Conservation (phyloP, 208 protist genomes). For the Leishmania tarentolae region DNA sequence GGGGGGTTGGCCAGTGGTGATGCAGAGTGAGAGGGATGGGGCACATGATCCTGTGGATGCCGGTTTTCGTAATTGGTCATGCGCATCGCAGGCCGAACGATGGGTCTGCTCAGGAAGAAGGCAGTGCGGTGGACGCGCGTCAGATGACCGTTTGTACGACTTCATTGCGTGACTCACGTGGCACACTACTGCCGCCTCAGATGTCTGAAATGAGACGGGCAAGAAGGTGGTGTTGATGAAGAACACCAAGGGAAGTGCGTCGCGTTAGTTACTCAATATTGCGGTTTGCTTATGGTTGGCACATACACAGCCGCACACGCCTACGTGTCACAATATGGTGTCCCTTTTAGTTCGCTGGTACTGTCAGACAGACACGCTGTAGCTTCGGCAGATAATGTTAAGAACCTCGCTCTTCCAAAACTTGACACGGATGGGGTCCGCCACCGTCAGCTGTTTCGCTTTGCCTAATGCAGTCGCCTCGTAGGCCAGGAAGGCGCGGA, state of each 20-base stretch:
- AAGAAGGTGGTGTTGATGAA: neutral
- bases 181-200: neutral
- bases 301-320: neutral
- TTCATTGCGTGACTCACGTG: neutral
- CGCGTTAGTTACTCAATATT: neutral
- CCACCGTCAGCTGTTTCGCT: slow-evolving; percentile 51
- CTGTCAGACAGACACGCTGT: slow-evolving; percentile 22
- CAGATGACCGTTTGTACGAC: neutral
- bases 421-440: slow-evolving; percentile 69
- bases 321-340: neutral
- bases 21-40: neutral
- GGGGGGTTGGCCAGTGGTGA: no score
- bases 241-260: neutral
- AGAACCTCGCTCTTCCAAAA: slow-evolving; percentile 74
- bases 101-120: neutral
- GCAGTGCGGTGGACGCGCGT: neutral
- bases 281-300: neutral
- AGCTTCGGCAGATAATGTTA: slow-evolving; percentile 57
- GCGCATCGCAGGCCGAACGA: neutral
- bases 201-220: neutral
- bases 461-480: slow-evolving; percentile 58
- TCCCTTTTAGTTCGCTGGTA: neutral
- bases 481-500: slow-evolving; percentile 36
- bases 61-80: neutral
- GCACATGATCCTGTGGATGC: neutral